Base-by-base conservation (phyloP, 495 filamentous ascomycete species). In the Penicillium argentinense region DNA sequence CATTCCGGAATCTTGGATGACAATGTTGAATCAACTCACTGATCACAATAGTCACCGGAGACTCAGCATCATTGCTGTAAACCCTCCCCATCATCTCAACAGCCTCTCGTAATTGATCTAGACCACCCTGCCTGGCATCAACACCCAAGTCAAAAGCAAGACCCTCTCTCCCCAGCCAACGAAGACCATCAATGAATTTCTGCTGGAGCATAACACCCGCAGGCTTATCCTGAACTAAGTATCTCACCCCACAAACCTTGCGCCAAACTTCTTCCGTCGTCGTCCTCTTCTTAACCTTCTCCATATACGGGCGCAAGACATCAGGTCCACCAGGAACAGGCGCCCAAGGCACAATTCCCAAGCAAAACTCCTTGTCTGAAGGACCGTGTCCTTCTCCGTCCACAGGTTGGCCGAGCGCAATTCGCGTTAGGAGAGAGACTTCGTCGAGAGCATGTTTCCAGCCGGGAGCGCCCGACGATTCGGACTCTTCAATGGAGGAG, bases 111-210 rank as follows among this genome's bases (percentile, higher is more conserved):
- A 95, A 63, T 71, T 92, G 89, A 66, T 73, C 78, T 32, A 82
- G 60, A 21, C 88, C 89, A 17, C 80, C 77, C 32, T 76, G 73
- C 49, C 82, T 74, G 32, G 85, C 79, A 72, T 95, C 89, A 11
- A 95, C 79, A 1, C 87, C 90, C 1, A 95, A 61, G 64, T 96
- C 91, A 69, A 96, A 96, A 1, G 77, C 74, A 48, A 82, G 70
- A 19, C 79, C 71, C 51, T 78, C 66, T 52, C 67, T 65, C 9
- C 87, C 83, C 43, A 93, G 63, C 66, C 83, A 75, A 62, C 78
- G 79, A 60, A 96, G 43, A n/a, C 83, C 80, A 9, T 81, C 80
- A 44, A 89, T 71, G 56, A 92, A 91, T 0, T 60, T 65, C 3
- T 74, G 64, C 28, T 67, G 62, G 19, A 85, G 47, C 69, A 86